phyloP scores from a whole-genome alignment of 352 stramenopile species.

The Phytophthora pisi region DNA sequence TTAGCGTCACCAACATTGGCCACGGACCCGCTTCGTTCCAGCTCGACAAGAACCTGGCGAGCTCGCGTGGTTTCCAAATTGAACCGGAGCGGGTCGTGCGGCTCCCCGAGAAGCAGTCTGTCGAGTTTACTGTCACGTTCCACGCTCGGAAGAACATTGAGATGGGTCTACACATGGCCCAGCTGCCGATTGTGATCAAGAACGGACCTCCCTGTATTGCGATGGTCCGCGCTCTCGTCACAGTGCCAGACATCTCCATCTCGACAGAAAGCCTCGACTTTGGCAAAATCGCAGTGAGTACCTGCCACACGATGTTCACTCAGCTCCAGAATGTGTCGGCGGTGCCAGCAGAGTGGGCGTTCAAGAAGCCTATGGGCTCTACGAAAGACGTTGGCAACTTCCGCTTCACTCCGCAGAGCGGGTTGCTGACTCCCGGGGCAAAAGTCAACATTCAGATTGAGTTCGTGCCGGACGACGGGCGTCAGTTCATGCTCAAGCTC shows the following conservation, averaged over 20 bases:
- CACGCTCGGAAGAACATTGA: conserved; percentile 86
- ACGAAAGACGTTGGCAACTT: conserved; percentile 85
- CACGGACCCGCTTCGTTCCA: conserved; percentile 86
- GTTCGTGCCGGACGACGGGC: conserved; percentile 87
- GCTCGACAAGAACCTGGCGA: conserved; percentile 92
- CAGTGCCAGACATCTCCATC: conserved; percentile 89
- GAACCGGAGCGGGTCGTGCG: conserved; percentile 94
- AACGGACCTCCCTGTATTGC: conserved; percentile 90
- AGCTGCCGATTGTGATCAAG: conserved; percentile 90
- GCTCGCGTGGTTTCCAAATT: conserved; percentile 88
- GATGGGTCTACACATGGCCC: conserved; percentile 77
- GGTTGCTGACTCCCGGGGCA: conserved; percentile 73
- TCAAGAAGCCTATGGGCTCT: conserved; percentile 91
- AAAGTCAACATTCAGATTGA: conserved; percentile 91
- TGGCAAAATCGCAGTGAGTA: conserved; percentile 87
- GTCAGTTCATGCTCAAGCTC: conserved; percentile 83
- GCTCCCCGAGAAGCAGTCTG: conserved; percentile 86
- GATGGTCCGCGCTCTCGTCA: conserved; percentile 89
- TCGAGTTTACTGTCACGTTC: conserved; percentile 93
- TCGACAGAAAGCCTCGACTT: conserved; percentile 90
- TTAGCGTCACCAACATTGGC: conserved; percentile 93
- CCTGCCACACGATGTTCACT: conserved; percentile 88
- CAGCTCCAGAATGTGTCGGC: conserved; percentile 92
- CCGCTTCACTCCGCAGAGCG: conserved; percentile 71
- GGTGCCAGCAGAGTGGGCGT: conserved; percentile 90